phyloP scores from a whole-genome alignment of 1,284 basidiomycete genomes.

The Marasmius oreades region DNA sequence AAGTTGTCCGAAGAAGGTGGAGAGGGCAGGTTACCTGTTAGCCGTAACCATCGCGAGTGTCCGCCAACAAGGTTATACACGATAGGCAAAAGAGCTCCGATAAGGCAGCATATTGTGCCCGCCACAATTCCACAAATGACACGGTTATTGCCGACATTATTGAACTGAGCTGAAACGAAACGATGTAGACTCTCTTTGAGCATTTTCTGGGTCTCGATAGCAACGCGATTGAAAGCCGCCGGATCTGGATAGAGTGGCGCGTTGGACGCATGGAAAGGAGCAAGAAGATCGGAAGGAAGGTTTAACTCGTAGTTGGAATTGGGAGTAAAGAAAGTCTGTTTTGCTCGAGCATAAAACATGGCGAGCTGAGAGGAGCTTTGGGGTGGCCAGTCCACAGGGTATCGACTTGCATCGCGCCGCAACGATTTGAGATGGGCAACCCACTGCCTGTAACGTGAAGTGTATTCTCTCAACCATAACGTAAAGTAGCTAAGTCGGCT shows the following conservation, averaged over 20 bases:
- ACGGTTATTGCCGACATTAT: slow-evolving; percentile 72
- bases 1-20: not conserved
- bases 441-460: slow-evolving; percentile 57
- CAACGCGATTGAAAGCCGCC: slow-evolving; percentile 54
- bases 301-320: slow-evolving; percentile 67
- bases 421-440: slow-evolving; percentile 38
- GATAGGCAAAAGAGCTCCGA: slow-evolving; percentile 50
- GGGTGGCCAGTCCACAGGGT: slow-evolving; percentile 31
- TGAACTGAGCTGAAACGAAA: slow-evolving; percentile 66
- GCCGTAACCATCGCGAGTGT: slow-evolving; percentile 49
- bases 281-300: slow-evolving; percentile 60
- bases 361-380: slow-evolving; percentile 53
- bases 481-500: slow-evolving; percentile 55
- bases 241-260: slow-evolving; percentile 59
- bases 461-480: slow-evolving; percentile 72
- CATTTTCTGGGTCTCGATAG: slow-evolving; percentile 51
- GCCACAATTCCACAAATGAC: slow-evolving; percentile 67
- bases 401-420: slow-evolving; percentile 27
- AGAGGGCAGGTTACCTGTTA: slow-evolving; percentile 21
- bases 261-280: slow-evolving; percentile 52
- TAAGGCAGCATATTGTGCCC: slow-evolving; percentile 42
- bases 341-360: slow-evolving; percentile 71
- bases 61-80: slow-evolving; percentile 42
- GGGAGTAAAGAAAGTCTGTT: slow-evolving; percentile 72
- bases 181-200: slow-evolving; percentile 61